phyloP scores from a whole-genome alignment of 2,329 filamentous ascomycete species.

The Sporothrix sp. region DNA sequence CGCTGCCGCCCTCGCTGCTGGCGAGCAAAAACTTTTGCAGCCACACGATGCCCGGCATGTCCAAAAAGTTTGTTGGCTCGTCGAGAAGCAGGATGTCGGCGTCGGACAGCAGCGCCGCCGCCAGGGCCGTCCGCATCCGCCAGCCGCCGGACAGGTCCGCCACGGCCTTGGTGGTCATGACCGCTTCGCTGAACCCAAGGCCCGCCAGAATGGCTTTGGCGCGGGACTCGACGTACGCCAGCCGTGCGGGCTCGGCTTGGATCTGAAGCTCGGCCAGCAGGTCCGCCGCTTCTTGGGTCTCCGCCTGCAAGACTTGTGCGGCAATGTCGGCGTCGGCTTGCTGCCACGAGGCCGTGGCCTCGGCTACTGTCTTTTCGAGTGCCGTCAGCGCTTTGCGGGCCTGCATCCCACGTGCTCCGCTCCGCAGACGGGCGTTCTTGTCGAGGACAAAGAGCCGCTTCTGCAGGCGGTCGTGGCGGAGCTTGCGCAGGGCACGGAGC shows the following conservation, averaged over 20 bases:
- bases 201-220: slow-evolving; percentile 38
- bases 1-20: slow-evolving; percentile 26
- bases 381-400: slow-evolving; percentile 65
- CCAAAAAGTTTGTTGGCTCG: slow-evolving; percentile 80
- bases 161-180: slow-evolving; percentile 29
- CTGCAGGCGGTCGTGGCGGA: slow-evolving; percentile 53
- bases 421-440: slow-evolving; percentile 63
- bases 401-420: slow-evolving; percentile 63
- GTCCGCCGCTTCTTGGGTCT: slow-evolving; percentile 60
- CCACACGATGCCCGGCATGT: slow-evolving; percentile 77
- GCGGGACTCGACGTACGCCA: slow-evolving; percentile 39
- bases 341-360: slow-evolving; percentile 44
- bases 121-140: slow-evolving; percentile 60
- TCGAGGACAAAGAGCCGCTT: slow-evolving; percentile 58
- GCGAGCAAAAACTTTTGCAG: slow-evolving; percentile 59
- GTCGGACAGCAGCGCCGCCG: slow-evolving; percentile 57
- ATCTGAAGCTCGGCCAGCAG: slow-evolving; percentile 60
- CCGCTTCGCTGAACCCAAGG: slow-evolving; percentile 13
- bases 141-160: slow-evolving; percentile 63
- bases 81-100: slow-evolving; percentile 73
- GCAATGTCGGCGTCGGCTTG: slow-evolving; percentile 49
- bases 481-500: slow-evolving; percentile 48
- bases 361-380: slow-evolving; percentile 56
- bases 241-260: slow-evolving; percentile 54
- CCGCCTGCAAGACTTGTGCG: slow-evolving; percentile 45